Percentiles rank a stretch among this genome's conserved stretches.
Conservation (phyloP, 2,329 filamentous ascomycete genomes). For the Salinomyces thailandicus region DNA sequence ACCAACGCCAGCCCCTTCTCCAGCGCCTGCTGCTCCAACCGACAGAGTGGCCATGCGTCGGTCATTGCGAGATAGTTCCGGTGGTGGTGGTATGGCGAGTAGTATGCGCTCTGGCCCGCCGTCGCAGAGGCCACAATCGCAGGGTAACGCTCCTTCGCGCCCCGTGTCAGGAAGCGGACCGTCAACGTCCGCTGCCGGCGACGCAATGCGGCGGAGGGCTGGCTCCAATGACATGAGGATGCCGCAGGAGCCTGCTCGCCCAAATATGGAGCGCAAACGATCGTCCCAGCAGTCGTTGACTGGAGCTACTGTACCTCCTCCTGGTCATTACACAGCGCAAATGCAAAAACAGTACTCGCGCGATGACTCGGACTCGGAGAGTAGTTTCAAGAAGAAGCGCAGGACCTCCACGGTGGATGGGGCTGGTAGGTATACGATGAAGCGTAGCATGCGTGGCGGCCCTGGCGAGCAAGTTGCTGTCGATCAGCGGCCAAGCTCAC, state of each 20-base stretch:
- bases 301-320: conserved; percentile 7
- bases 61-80: conserved; percentile 29
- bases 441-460: conserved; percentile 58
- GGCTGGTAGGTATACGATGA: conserved; percentile 50
- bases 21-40: conserved; percentile 6
- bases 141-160: not conserved
- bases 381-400: conserved; percentile 61
- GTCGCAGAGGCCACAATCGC: conserved; percentile 11
- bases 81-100: conserved; percentile 18
- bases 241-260: conserved; percentile 5
- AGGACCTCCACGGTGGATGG: conserved; percentile 27
- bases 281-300: conserved; percentile 11
- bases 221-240: conserved; percentile 1
- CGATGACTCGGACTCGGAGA: conserved; percentile 42
- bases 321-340: conserved; percentile 11
- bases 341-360: conserved; percentile 21
- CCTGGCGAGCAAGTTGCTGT: conserved; percentile 24
- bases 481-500: conserved; percentile 32
- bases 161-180: conserved; percentile 3
- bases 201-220: not conserved
- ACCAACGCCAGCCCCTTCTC: conserved; percentile 8
- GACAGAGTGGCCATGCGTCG: conserved; percentile 26
- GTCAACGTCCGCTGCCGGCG: conserved; percentile 1
- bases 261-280: conserved; percentile 8
- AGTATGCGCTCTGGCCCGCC: conserved; percentile 19